Percentiles rank a stretch among this genome's conserved stretches.
Conservation (phyloP, 768 basidiomycete genomes). For the Arthromyces matolae region DNA sequence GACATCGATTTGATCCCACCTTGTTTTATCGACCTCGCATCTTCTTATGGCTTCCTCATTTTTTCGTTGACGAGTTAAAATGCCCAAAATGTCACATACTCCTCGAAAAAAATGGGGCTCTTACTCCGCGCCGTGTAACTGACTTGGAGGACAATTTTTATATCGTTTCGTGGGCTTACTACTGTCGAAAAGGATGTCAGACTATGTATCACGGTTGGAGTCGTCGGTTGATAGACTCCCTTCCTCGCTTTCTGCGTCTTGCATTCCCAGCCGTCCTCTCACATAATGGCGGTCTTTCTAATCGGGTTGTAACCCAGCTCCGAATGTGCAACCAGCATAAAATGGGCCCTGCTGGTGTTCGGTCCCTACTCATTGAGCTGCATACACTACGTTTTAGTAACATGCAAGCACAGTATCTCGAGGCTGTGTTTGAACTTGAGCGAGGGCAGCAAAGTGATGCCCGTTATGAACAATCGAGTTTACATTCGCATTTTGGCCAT, state of each 20-base stretch:
- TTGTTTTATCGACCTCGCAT: constrained; percentile 14
- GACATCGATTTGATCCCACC: constrained; percentile 13
- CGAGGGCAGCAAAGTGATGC: not conserved
- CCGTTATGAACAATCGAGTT: not conserved
- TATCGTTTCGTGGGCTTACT: constrained; percentile 22
- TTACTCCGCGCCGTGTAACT: not conserved
- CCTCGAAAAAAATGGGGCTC: not conserved
- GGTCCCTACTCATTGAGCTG: constrained; percentile 15
- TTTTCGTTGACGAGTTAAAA: constrained; percentile 12
- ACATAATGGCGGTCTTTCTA: constrained; percentile 13
- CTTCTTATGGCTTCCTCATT: constrained; percentile 21
- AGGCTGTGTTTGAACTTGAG: constrained; percentile 10
- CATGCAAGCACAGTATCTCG: constrained; percentile 18
- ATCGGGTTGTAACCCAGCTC: constrained; percentile 13
- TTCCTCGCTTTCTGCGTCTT: constrained; percentile 15
- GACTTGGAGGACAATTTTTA: constrained; percentile 12
- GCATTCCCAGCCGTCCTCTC: constrained; percentile 17
- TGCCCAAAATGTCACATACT: constrained; percentile 2
- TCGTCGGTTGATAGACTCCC: constrained; percentile 10
- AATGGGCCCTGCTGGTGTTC: constrained; percentile 20
- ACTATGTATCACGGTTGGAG: constrained; percentile 16
- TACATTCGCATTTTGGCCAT: not conserved
- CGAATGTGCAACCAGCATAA: constrained; percentile 22
- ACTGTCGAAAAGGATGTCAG: constrained; percentile 18
- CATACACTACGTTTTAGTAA: constrained; percentile 18